phyloP scores from a whole-genome alignment of 192 early-diverging fungal species.

The Endogone sp. region DNA sequence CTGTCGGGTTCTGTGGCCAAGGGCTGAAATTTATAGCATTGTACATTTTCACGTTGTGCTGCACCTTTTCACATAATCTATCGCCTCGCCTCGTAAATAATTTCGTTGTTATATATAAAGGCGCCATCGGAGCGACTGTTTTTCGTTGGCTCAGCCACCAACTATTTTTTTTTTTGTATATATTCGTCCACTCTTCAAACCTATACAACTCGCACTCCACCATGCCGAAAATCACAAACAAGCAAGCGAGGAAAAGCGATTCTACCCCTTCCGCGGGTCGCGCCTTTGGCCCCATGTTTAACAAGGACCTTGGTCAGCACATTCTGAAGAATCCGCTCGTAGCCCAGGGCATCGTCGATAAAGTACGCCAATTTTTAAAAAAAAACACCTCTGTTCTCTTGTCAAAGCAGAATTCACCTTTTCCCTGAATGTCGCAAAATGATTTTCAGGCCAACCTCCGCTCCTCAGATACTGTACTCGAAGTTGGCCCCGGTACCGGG shows the following conservation, averaged over 20 bases:
- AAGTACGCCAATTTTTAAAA: slow-evolving; percentile 75
- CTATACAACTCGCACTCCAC: too few species aligned
- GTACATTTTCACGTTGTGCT: too few species aligned
- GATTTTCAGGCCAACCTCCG: slow-evolving; percentile 42
- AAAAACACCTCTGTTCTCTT: slow-evolving; percentile 12
- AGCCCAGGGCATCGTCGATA: slow-evolving; percentile 94
- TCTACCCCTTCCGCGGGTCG: slow-evolving; percentile 31
- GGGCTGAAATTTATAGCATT: too few species aligned
- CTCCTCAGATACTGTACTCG: slow-evolving; percentile 75
- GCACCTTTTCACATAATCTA: too few species aligned
- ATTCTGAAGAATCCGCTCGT: slow-evolving; percentile 98
- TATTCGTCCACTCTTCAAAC: too few species aligned
- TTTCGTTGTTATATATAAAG: too few species aligned
- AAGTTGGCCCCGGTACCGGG: slow-evolving; percentile 99
- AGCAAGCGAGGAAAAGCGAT: slow-evolving; percentile 27
- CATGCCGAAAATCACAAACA: slow-evolving; percentile 23
- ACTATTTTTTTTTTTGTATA: too few species aligned
- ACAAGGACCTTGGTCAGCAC: slow-evolving; percentile 97
- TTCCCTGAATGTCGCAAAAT: not conserved
- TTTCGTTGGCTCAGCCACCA: too few species aligned
- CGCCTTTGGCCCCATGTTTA: slow-evolving; percentile 86
- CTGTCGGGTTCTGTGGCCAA: too few species aligned
- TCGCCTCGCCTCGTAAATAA: too few species aligned
- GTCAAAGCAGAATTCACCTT: not conserved
- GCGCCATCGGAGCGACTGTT: too few species aligned